Evolutionary conservation across 352 stramenopile species (phyloP).

Genomic region (Blastocystis sp.): DNA sequence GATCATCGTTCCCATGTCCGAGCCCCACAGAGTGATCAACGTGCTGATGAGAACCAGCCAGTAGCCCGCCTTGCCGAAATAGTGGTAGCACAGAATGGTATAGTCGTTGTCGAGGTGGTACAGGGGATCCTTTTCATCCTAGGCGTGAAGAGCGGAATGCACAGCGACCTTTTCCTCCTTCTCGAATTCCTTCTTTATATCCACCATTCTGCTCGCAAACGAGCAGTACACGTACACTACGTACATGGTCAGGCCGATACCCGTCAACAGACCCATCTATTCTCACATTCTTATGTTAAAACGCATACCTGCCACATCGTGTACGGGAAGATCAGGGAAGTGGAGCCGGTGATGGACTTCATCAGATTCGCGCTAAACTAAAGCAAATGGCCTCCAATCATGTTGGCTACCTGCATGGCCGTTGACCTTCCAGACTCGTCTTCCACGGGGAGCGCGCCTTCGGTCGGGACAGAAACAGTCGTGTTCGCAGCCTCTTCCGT

Average conservation of each 20-base stretch:
- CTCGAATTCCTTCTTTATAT: conserved; percentile 39
- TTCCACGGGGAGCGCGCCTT: not conserved
- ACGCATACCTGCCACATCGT: conserved; percentile 39
- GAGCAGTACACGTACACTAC: conserved; percentile 51
- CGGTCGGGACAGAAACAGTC: not conserved
- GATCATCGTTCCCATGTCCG: conserved; percentile 70
- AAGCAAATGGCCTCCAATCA: not conserved
- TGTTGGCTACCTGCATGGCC: not conserved
- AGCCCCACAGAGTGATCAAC: conserved; percentile 59
- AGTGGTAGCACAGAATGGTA: conserved; percentile 69
- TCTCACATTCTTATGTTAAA: not conserved
- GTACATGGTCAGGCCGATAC: conserved; percentile 34
- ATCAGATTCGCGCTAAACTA: conserved; percentile 65
- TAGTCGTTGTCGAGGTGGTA: conserved; percentile 69
- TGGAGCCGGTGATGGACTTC: conserved; percentile 68
- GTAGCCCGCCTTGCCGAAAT: conserved; percentile 51
- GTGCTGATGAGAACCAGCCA: conserved; percentile 56
- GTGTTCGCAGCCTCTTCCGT: not conserved
- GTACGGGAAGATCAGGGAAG: conserved; percentile 58
- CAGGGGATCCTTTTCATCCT: conserved; percentile 24
- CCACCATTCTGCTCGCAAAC: conserved; percentile 7
- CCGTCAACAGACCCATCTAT: conserved; percentile 55
- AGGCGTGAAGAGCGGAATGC: not conserved
- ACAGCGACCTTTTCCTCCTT: conserved; percentile 23
- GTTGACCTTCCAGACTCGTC: conserved; percentile 21